Percentiles rank a stretch among this genome's conserved stretches.
Conservation (phyloP, 306 rosid species). For the Purshia tridentata region DNA sequence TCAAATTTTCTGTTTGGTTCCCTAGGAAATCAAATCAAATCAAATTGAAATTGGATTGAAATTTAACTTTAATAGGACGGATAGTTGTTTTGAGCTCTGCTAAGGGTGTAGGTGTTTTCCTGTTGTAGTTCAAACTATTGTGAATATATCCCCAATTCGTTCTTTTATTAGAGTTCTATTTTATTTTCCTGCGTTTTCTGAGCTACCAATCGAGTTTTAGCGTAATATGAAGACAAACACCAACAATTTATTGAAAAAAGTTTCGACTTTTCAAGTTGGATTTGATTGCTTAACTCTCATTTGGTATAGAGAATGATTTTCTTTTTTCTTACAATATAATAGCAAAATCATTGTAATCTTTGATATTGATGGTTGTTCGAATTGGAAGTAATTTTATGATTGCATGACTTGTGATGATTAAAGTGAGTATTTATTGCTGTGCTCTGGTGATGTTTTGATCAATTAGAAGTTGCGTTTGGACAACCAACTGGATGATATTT, state of each 20-base stretch:
- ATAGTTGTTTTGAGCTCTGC: neutral
- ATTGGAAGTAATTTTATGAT: neutral
- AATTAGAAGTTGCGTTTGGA: neutral
- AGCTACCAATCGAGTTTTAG: neutral
- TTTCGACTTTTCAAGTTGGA: neutral
- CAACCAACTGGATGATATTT: neutral
- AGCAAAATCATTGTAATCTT: neutral
- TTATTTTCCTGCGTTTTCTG: neutral
- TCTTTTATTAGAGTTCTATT: neutral
- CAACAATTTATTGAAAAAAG: neutral
- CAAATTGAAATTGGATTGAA: neutral
- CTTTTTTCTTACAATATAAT: neutral
- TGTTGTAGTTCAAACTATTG: neutral
- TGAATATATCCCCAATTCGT: neutral
- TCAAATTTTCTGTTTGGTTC: neutral
- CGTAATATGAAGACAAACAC: neutral
- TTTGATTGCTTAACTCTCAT: slow-evolving; percentile 10
- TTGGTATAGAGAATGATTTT: neutral
- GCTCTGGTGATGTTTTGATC: neutral
- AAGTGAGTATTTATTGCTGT: neutral
- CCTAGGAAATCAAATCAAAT: neutral
- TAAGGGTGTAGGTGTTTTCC: neutral
- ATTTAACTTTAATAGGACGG: neutral
- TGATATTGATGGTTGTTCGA: neutral
- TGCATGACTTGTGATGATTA: neutral